Evolutionary conservation across 2,329 filamentous ascomycete genomes (phyloP).

Genomic region (Aspergillus oerlinghausenensis): DNA sequence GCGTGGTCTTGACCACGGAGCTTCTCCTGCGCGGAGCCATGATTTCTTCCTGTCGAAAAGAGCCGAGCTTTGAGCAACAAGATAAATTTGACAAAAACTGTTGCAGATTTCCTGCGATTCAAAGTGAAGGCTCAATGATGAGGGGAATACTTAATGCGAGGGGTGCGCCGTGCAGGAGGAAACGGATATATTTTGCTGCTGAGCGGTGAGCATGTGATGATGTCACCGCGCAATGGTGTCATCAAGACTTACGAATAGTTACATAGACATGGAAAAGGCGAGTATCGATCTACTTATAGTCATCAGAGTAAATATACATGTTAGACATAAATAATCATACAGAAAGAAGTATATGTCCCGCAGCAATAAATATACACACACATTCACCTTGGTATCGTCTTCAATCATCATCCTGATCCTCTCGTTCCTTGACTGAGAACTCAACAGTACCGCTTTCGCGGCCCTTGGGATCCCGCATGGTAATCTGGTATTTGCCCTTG

Average conservation of each 20-base stretch:
- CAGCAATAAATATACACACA: background rate
- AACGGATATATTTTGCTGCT: slow-evolving; percentile 11
- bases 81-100: background rate
- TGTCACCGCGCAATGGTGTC: slow-evolving; percentile 23
- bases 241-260: background rate
- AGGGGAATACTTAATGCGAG: background rate
- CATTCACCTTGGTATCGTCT: slow-evolving; percentile 7
- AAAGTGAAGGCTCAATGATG: background rate
- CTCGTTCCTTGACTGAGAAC: slow-evolving; percentile 40
- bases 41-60: background rate
- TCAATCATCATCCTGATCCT: slow-evolving; percentile 31
- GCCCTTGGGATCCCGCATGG: slow-evolving; percentile 45
- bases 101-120: background rate
- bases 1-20: slow-evolving; percentile 9
- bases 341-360: background rate
- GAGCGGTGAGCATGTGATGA: slow-evolving; percentile 33
- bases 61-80: background rate
- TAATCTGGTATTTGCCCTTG: slow-evolving; percentile 72
- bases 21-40: slow-evolving; percentile 23
- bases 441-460: slow-evolving; percentile 45
- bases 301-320: background rate
- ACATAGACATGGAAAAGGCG: background rate
- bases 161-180: slow-evolving; percentile 4
- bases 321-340: background rate
- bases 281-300: background rate